A percentile compares a stretch with the other conserved stretches of the same genome.
phyloP scores from a whole-genome alignment of 129 eudicot species.

The Tagetes erecta region DNA sequence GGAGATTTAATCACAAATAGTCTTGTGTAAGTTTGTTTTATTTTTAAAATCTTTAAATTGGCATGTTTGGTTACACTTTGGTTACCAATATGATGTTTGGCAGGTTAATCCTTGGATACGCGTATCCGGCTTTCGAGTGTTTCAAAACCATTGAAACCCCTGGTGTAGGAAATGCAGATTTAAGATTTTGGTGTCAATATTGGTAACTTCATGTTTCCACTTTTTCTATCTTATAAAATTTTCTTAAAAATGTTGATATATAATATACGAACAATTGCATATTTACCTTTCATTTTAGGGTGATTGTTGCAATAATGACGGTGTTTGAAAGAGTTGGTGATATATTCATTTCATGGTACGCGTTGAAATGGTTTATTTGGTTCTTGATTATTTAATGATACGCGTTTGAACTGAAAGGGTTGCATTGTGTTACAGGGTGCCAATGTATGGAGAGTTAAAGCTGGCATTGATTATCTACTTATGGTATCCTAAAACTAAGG shows the following conservation, averaged over 20 bases:
- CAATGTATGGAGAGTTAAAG: slow-evolving; percentile 91
- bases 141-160: slow-evolving; percentile 80
- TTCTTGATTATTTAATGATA: neutral
- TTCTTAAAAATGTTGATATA: neutral
- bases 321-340: slow-evolving; percentile 73
- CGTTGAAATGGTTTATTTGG: neutral
- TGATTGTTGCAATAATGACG: slow-evolving; percentile 67
- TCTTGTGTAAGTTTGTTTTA: slow-evolving; percentile 57
- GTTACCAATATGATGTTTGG: slow-evolving; percentile 13
- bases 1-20: slow-evolving; percentile 63
- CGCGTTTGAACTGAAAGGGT: neutral
- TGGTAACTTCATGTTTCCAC: slow-evolving; percentile 44
- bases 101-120: slow-evolving; percentile 86
- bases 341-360: slow-evolving; percentile 79
- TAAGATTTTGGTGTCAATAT: slow-evolving; percentile 95
- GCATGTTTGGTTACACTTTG: slow-evolving; percentile 15
- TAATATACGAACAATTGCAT: too few species aligned
- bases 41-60: neutral
- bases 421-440: slow-evolving; percentile 50
- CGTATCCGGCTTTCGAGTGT: slow-evolving; percentile 91
- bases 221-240: neutral
- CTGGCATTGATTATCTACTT: slow-evolving; percentile 79
- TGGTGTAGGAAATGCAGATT: slow-evolving; percentile 73
- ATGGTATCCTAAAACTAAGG: slow-evolving; percentile 97
- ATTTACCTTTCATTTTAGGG: slow-evolving; percentile 44